Base-by-base conservation (phyloP, 768 basidiomycete genomes). In the Tylopilus plumbeoviolaceoides region DNA sequence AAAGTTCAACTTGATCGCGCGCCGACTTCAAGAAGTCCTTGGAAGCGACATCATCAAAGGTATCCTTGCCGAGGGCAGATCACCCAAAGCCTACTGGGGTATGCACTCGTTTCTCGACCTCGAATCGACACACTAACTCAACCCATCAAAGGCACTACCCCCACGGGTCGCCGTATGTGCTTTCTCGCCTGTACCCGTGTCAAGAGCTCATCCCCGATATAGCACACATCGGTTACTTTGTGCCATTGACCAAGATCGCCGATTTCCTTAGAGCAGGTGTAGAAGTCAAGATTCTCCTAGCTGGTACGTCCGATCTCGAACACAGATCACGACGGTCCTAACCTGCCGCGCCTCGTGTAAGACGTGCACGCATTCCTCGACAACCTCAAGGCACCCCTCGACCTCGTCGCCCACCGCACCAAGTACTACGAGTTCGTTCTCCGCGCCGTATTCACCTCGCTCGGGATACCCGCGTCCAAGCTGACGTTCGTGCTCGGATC, bases 221-320 rank as follows among this genome's bases (percentile, higher is more conserved):
- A 98, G 95, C 95, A 7, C 97, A 98, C 63, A 87, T 98, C 53
- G 97, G 91, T 7, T 99, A 99, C 78, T 95, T 97, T 67, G 95
- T 95, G 0, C 85, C 97, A 2, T 73, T 98, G 55, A 85, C 83
- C 21, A 99, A 99, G 77, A 91, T 99, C 52, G 92, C 94, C 9
- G 95, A 98, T 73, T 98, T 99, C 71, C 72, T 98, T 41, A 79
- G 83, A 39, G 95, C 95, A 1, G 95, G 85, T n/a, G 93, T 94
- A 3, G 86, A 91, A 70, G 86, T 93, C 59, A 91, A 82, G 57
- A 77, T 93, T 53, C 74, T 94, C 10, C 78, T 94, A 8, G 91
- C 91, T 61, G 91, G 91, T 82, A 59, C 53, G 72, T 57, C 41
- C 8, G 14, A 30, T 10, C 30, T 21, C 6, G 3, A 38, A 4